Evolutionary conservation across 108 stramenopile genomes (phyloP).

Genomic region (Halocafeteria seosinensis): DNA sequence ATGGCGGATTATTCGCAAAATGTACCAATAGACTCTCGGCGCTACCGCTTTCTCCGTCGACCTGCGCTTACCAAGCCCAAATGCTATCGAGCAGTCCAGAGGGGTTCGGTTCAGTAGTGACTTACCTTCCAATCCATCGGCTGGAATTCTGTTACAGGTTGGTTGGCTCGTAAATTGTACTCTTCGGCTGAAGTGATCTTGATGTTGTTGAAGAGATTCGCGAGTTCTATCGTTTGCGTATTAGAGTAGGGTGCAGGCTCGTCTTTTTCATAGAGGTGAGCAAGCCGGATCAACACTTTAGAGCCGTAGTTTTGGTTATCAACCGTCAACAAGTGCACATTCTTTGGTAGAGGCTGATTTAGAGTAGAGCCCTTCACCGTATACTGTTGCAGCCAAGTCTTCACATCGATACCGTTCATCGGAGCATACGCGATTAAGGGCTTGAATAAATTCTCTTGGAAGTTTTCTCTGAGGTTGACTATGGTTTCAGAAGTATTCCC

Average conservation of each 20-base stretch:
- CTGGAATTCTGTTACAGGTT: neutral
- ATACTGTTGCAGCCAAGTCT: too few species aligned
- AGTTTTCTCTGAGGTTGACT: too few species aligned
- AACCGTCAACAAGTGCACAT: neutral
- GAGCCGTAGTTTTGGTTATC: neutral
- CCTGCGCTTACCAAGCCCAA: too few species aligned
- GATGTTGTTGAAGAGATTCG: constrained; percentile 14
- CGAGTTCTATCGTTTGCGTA: constrained; percentile 42
- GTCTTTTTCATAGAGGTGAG: constrained; percentile 57
- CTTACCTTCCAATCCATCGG: neutral
- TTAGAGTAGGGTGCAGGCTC: constrained; percentile 40
- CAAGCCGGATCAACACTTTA: constrained; percentile 48
- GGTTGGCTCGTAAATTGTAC: constrained; percentile 46
- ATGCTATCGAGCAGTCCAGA: too few species aligned
- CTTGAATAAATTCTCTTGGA: too few species aligned
- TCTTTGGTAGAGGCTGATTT: too few species aligned
- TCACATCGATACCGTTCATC: too few species aligned
- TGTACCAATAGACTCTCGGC: constrained; percentile 17
- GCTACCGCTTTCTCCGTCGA: constrained; percentile 17
- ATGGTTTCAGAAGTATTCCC: too few species aligned
- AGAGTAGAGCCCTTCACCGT: too few species aligned
- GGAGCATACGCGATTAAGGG: too few species aligned
- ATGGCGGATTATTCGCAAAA: neutral
- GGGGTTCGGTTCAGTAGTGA: too few species aligned
- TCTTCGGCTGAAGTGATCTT: constrained; percentile 22